Base-by-base conservation (phyloP, 257 asterid species). In the Vinca minor region DNA sequence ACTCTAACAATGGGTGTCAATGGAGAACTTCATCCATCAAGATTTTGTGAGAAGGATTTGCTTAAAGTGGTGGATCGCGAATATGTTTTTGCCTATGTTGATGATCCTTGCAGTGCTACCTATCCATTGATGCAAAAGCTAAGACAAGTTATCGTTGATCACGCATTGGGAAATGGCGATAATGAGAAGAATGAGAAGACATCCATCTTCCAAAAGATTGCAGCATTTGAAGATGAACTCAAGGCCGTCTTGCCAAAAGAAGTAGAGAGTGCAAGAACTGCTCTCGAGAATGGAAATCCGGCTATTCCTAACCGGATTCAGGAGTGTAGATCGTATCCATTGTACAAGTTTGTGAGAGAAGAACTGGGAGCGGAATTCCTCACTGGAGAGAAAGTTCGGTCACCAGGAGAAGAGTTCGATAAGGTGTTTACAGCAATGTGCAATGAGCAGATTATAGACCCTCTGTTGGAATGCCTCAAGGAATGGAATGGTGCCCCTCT, bases 341-440 rank as follows among this genome's bases (percentile, higher is more conserved):
- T 90, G 82, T 90, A 90, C 59, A 82, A 76, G 70, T 85, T 90
- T 47, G 77, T 90, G 3, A 74, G 97, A 56, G 86, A 79, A 77
- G 87, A 73, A 36, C 57, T 85, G n/a, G 95, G 89, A 8, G 58
- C 95, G 2, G 67, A 59, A 0, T 50, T 72, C 58, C 59, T 87
- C 70, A 79, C 87, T 0, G 97, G 97, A 3, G 97, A 90, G 59
- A 82, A 70, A 65, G 87, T 67, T 4, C 57, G 62, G 10, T 90
- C 97, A 0, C 96, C 96, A 0, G 97, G 95, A 0, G 96, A 90
- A 59, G 96, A 85, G 69, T 76, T 87, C 21, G 97, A 87, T 7
- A 87, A 78, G 80, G 96, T 90, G 69, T 90, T 87, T 69, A 74
- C 84, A 10, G 95, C 97, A 25, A 53, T 89, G 78, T 73, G 83